Evolutionary conservation across 768 basidiomycete species (phyloP).

Genomic region (Leccinum obscurum): DNA sequence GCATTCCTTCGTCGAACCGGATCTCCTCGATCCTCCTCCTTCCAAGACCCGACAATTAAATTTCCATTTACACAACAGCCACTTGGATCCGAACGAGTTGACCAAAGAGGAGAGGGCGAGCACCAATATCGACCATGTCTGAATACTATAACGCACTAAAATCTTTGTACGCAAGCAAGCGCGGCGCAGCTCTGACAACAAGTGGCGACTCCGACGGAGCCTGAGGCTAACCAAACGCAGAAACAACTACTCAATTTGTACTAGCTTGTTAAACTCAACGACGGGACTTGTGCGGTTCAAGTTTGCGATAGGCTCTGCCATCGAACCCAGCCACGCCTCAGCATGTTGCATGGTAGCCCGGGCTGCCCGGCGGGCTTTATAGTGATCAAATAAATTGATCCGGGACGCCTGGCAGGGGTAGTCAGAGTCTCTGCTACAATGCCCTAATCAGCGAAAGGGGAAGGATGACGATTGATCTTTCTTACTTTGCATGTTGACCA

Average conservation of each 20-base stretch:
- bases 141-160: neutral
- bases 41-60: neutral
- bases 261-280: neutral
- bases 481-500: neutral
- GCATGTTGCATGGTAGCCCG: neutral
- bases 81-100: neutral
- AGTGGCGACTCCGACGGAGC: neutral
- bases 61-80: neutral
- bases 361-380: constrained; percentile 4
- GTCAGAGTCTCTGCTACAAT: neutral
- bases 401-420: neutral
- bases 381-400: neutral
- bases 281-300: neutral
- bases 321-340: neutral
- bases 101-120: neutral
- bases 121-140: neutral
- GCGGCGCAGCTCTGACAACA: neutral
- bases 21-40: constrained; percentile 1
- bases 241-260: neutral
- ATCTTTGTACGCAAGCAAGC: neutral
- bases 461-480: neutral
- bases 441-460: neutral
- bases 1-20: neutral
- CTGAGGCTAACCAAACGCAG: neutral
- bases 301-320: neutral